Evolutionary conservation across 306 rosid genomes (phyloP).

Genomic region (Geum urbanum): DNA sequence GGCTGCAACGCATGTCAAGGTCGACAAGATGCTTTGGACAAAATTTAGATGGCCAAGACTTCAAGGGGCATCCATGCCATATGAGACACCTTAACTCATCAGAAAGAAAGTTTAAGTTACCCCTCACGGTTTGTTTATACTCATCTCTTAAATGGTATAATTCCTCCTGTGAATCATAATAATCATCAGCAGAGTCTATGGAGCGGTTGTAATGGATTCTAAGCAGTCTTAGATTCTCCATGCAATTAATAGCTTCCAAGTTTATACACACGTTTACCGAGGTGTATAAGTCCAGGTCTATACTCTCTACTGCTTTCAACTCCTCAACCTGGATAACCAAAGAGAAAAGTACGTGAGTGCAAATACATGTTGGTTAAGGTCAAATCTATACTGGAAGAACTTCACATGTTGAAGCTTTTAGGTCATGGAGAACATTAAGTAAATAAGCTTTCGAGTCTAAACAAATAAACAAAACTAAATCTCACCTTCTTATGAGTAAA

Average conservation of each 20-base stretch:
- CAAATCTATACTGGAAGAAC: too few species aligned
- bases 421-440: too few species aligned
- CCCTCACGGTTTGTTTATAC: background rate
- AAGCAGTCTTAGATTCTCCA: slow-evolving; percentile 27
- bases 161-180: background rate
- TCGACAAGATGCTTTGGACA: slow-evolving; percentile 15
- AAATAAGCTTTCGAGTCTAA: background rate
- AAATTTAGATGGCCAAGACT: background rate
- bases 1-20: slow-evolving; percentile 13
- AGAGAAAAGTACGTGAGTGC: background rate
- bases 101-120: background rate
- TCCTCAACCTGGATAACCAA: slow-evolving; percentile 13
- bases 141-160: background rate
- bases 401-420: too few species aligned
- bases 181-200: background rate
- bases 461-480: background rate
- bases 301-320: slow-evolving; percentile 7
- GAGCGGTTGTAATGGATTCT: background rate
- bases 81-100: slow-evolving; percentile 14
- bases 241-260: slow-evolving; percentile 23
- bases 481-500: slow-evolving; percentile 5
- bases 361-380: background rate
- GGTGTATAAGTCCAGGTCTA: background rate
- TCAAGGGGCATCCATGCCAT: slow-evolving; percentile 22
- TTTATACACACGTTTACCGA: background rate